Evolutionary conservation across 2,329 filamentous ascomycete genomes (phyloP).

Genomic region (Botrytis fabae): DNA sequence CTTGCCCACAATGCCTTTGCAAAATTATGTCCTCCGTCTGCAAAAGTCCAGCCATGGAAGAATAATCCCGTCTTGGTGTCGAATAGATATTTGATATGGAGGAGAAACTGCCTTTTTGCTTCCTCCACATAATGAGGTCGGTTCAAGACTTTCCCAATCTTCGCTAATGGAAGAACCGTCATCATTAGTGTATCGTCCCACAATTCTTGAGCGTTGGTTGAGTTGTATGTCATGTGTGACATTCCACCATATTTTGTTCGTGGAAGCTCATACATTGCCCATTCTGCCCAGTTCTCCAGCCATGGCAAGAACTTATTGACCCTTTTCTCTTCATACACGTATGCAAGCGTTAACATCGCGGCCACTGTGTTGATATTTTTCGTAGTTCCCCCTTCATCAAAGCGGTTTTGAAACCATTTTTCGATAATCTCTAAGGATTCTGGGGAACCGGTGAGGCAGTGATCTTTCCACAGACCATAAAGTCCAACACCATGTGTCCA

Average conservation of each 20-base stretch:
- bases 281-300: constrained; percentile 80
- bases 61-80: constrained; percentile 71
- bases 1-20: constrained; percentile 58
- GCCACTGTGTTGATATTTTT: constrained; percentile 84
- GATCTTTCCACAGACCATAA: constrained; percentile 81
- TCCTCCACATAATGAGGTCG: constrained; percentile 74
- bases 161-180: constrained; percentile 78
- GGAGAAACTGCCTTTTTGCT: constrained; percentile 73
- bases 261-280: constrained; percentile 75
- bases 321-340: constrained; percentile 73
- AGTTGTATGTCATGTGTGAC: constrained; percentile 49
- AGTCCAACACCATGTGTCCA: constrained; percentile 80
- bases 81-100: constrained; percentile 78
- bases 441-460: constrained; percentile 66
- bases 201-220: constrained; percentile 70
- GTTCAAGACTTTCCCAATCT: constrained; percentile 65
- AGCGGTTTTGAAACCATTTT: constrained; percentile 71
- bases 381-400: constrained; percentile 55
- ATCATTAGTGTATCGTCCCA: constrained; percentile 91
- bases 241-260: constrained; percentile 64
- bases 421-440: constrained; percentile 65
- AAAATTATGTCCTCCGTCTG: constrained; percentile 64
- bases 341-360: constrained; percentile 72
- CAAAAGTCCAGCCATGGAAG: constrained; percentile 81
- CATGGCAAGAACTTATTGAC: constrained; percentile 71